Evolutionary conservation across 2,329 filamentous ascomycete genomes (phyloP), one percentile per base, ranked within the genome.

Genomic region (Arthrobotrys sinensis): DNA sequence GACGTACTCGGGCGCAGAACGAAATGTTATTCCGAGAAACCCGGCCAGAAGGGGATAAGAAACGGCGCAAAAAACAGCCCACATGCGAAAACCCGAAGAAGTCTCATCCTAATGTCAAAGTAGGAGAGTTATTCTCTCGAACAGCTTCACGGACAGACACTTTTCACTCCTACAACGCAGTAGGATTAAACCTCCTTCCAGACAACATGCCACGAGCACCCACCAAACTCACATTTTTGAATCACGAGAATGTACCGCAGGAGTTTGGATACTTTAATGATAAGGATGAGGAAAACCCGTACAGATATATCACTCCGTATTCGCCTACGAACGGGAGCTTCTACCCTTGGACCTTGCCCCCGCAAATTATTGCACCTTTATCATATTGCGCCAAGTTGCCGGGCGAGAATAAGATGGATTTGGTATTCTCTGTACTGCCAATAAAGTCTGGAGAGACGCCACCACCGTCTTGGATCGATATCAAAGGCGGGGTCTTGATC

Each of bases 301-400:
- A 88, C 88, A 3, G 88, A 87, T 76, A 86, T 90, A 12, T 87
- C 87, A 6, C 81, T 88, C 32, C 86, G 87, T 6, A 89, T 48
- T 91, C 90, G 12, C 89, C 89, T 5, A 90, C 90, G 0, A 97
- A 97, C 82, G 91, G 94, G 83, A 95, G 92, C 0, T 91, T 93
- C 81, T 98, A 94, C 82, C 96, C 96, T 0, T 98, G 95, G 95
- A 98, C 96, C 0, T 86, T 99, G 0, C 95, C 96, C 0, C 86
- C 87, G 0, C 87, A 89, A 28, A 87, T 97, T 81, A 88, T 97
- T 1, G 93, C 94, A 0, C 85, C 86, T 8, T 90, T 96, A 82
- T 95, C 92, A 0, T 91, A 88, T n/a, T 97, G 93, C 81, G 88
- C 91, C 3, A 89, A 89, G 11, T 91, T 97, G 80, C 87, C 90